A percentile compares a stretch with the other conserved stretches of the same genome.
These are phyloP conservation scores for Penicillium fimorum DNA, from an alignment of 495 filamentous ascomycete genomes.

Conservation along the genomic window DNA sequence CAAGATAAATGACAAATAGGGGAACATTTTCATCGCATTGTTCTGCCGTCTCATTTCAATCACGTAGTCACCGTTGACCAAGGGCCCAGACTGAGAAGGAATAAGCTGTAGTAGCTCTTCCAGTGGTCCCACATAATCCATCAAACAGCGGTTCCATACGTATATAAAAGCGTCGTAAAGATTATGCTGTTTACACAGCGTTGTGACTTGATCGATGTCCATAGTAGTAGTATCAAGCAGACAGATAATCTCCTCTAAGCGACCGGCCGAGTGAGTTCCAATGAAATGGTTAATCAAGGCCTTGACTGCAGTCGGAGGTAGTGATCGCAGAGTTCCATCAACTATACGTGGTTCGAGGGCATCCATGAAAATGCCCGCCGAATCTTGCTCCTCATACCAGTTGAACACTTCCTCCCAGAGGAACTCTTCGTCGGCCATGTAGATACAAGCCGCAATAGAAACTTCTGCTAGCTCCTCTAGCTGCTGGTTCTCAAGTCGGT, in stretches of 20 bases:
- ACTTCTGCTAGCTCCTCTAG: conserved; percentile 76
- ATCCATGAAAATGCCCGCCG: conserved; percentile 76
- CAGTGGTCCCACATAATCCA: conserved; percentile 86
- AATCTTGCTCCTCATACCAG: conserved; percentile 76
- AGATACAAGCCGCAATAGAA: conserved; percentile 79
- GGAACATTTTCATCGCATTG: conserved; percentile 88
- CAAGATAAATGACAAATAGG: conserved; percentile 89
- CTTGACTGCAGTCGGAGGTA: conserved; percentile 85
- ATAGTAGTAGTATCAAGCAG: conserved; percentile 85
- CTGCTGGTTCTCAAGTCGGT: conserved; percentile 53
- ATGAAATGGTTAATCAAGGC: conserved; percentile 79
- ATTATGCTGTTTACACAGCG: conserved; percentile 82
- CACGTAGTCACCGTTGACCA: conserved; percentile 37
- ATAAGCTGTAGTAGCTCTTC: conserved; percentile 78
- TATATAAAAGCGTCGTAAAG: conserved; percentile 96
- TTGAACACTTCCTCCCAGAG: conserved; percentile 89
- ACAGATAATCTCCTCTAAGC: conserved; percentile 93
- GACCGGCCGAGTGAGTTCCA: conserved; percentile 62
- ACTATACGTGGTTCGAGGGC: conserved; percentile 82
- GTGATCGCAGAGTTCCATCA: conserved; percentile 66
- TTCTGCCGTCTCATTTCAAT: conserved; percentile 37
- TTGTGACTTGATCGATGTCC: conserved; percentile 90
- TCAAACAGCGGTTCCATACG: conserved; percentile 89
- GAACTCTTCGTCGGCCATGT: conserved; percentile 72
- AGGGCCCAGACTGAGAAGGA: conserved; percentile 27